Evolutionary conservation across 208 protist genomes (phyloP), one percentile per base, ranked within the genome.

Genomic region (Acanthamoeba rhysodes): DNA sequence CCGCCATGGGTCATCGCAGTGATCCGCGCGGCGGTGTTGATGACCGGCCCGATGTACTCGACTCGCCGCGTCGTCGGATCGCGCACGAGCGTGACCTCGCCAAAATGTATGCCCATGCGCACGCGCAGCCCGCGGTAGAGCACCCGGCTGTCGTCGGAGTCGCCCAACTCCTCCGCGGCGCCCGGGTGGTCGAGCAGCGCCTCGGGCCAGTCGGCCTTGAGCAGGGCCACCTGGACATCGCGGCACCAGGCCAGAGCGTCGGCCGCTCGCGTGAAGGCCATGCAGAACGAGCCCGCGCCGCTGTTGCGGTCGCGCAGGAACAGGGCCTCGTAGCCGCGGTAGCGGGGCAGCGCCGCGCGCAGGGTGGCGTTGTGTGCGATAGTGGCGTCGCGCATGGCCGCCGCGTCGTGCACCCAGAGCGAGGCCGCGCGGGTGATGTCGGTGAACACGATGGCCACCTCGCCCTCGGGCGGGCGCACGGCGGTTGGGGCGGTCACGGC

Each of bases 41-140:
- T 53, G n/a, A 66, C 55, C 5, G 64, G 41, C 0, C 92, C 92
- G 27, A 95, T 72, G 92, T 95, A 95, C 57, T 95, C 92, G 14
- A 95, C 57, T 0, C 92, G 57, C 12, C 53, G n/a, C 14, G 92
- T 88, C 53, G 88, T 55, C 24, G 92, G 72, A 45, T 95, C 92
- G 8, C 62, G 29, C 37, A 57, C 50, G 6, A 84, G 9, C 45
- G 32, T 18, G 22, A 74, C 72, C 5, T 12, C 5, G 74, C 92
- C 92, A 1, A 66, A n/a, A 32, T 95, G 92, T 0, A 95, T 32
- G 34, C 92, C 92, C 92, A 95, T 95, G 20, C 92, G 29, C 64
- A 95, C 64, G 2, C 92, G 92, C 37, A 95, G 57, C 1, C 70
- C 72, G 64, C 20, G 27, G 72, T 80, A 94, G 14, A 94, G 24